Conservation (phyloP, 306 rosid species). For the Acacia confusa region DNA sequence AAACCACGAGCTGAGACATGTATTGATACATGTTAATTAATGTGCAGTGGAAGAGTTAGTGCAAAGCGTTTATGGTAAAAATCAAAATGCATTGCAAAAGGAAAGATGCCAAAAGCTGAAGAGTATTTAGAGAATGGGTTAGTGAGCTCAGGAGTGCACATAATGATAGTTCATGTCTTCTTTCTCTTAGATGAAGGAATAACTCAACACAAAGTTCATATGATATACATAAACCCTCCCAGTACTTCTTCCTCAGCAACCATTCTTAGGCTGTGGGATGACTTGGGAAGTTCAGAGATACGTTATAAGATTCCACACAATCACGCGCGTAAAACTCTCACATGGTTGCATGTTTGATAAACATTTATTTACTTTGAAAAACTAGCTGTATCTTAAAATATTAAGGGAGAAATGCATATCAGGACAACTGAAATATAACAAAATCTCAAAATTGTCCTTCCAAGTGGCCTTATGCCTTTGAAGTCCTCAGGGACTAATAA, state of each 20-base stretch:
- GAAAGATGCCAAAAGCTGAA: constrained; percentile 44
- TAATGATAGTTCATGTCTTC: constrained; percentile 50
- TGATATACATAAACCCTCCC: constrained; percentile 35
- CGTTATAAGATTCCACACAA: too few species aligned
- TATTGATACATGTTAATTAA: too few species aligned
- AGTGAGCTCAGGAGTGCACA: constrained; percentile 48
- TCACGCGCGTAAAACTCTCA: too few species aligned
- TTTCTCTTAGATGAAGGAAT: constrained; percentile 55
- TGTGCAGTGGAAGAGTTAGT: constrained; percentile 58
- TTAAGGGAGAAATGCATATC: too few species aligned
- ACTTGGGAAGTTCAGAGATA: constrained; percentile 62
- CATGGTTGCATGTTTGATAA: too few species aligned
- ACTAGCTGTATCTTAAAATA: too few species aligned
- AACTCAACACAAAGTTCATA: constrained; percentile 17
- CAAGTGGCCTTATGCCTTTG: too few species aligned
- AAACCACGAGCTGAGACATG: too few species aligned
- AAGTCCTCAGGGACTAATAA: too few species aligned
- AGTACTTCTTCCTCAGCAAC: constrained; percentile 49
- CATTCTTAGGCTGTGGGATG: constrained; percentile 76
- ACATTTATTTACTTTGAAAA: too few species aligned
- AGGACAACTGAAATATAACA: too few species aligned
- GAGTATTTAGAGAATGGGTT: constrained; percentile 43
- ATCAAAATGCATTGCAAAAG: constrained; percentile 63
- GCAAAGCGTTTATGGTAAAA: constrained; percentile 59
- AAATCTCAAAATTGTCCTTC: too few species aligned